A percentile compares a stretch with the other conserved stretches of the same genome.
phyloP scores from a whole-genome alignment of 805 yeast genomes.

The Schwanniomyces pseudopolymorphus region DNA sequence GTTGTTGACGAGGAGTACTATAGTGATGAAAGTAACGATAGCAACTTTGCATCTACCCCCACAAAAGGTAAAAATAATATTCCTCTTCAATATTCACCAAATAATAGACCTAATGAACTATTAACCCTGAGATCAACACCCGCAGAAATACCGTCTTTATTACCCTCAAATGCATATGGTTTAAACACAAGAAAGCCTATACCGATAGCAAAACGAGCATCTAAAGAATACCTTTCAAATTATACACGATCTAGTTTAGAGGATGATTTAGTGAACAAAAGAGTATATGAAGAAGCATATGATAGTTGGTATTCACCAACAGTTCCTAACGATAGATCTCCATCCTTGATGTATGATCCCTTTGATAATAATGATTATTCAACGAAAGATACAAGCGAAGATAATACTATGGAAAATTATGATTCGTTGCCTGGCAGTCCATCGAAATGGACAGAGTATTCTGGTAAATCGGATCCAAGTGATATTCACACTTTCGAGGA shows the following conservation, averaged over 20 bases:
- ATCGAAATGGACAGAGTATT: constrained; percentile 5
- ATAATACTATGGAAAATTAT: constrained; percentile 2
- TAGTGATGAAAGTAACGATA: background rate
- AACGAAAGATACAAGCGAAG: constrained; percentile 1
- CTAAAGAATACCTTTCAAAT: background rate
- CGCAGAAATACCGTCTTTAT: constrained; percentile 11
- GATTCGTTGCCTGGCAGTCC: constrained; percentile 4
- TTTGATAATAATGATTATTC: background rate
- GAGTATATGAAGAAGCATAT: background rate
- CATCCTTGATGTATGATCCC: constrained; percentile 17
- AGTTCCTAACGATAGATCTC: constrained; percentile 25
- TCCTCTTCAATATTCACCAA: constrained; percentile 1
- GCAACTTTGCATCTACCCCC: background rate
- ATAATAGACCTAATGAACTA: constrained; percentile 4
- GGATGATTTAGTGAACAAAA: constrained; percentile 1
- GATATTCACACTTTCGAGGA: constrained; percentile 5
- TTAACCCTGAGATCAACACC: constrained; percentile 7
- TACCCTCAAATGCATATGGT: background rate
- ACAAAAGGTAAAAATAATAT: background rate
- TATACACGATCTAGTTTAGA: background rate
- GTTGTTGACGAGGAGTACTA: background rate
- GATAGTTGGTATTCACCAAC: constrained; percentile 27
- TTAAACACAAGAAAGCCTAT: background rate
- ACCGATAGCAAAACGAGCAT: background rate
- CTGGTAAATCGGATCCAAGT: constrained; percentile 6